Conservation (phyloP, 768 basidiomycete species). For the Phaeolepiota aurea region DNA sequence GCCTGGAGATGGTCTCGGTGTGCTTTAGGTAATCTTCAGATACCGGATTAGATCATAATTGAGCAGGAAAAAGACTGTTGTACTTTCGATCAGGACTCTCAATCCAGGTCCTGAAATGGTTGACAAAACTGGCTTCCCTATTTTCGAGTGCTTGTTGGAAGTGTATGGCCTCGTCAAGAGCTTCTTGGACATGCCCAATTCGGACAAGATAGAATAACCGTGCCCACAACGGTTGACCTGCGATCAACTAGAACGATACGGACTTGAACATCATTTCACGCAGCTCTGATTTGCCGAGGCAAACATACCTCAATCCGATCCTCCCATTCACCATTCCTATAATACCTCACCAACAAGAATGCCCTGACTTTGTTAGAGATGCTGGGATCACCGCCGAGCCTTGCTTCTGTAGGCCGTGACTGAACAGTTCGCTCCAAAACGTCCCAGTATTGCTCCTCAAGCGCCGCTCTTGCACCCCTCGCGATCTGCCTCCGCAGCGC, state of each 20-base stretch:
- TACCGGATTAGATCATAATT: constrained; percentile 3
- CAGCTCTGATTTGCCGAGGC: too few relatives aligned
- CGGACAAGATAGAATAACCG: constrained; percentile 89
- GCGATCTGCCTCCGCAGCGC: constrained; percentile 68
- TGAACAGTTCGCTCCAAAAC: constrained; percentile 78
- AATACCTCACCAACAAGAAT: constrained; percentile 75
- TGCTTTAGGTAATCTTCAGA: constrained; percentile 53
- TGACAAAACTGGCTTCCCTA: constrained; percentile 76
- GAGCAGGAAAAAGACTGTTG: constrained; percentile 9
- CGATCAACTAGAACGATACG: constrained; percentile 64
- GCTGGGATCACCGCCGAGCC: constrained; percentile 87
- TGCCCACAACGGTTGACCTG: constrained; percentile 89
- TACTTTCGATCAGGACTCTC: constrained; percentile 74
- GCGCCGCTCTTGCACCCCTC: constrained; percentile 65
- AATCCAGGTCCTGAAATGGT: constrained; percentile 77
- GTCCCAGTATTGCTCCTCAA: constrained; percentile 88
- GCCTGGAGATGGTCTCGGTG: constrained; percentile 77
- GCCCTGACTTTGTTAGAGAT: constrained; percentile 85
- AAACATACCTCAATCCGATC: constrained; percentile 74
- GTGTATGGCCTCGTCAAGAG: constrained; percentile 64
- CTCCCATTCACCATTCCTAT: constrained; percentile 78
- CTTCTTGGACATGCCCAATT: constrained; percentile 76
- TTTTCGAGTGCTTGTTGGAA: constrained; percentile 66
- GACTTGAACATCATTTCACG: too few relatives aligned
- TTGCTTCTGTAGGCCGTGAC: constrained; percentile 74